A percentile compares a stretch with the other conserved stretches of the same genome.
These are phyloP conservation scores for Panaeolus papilionaceus DNA, from an alignment of 768 basidiomycete species.

Conservation along the genomic window DNA sequence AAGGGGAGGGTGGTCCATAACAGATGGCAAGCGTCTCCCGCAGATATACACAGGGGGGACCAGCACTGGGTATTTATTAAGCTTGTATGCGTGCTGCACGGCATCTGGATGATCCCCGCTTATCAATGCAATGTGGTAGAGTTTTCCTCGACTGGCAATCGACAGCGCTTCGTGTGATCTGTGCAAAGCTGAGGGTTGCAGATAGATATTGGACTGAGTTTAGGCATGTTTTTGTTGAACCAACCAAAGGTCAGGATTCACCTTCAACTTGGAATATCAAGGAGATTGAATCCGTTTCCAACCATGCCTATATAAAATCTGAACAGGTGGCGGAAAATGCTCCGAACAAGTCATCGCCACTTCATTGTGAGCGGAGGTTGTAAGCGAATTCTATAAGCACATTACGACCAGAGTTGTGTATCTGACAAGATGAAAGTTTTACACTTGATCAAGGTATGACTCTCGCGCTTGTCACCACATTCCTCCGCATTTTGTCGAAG, in stretches of 20 bases:
- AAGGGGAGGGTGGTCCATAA: too few relatives aligned
- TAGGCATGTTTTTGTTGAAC: too few relatives aligned
- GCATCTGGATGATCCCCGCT: background rate
- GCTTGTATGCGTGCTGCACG: background rate
- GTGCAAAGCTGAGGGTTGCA: too few relatives aligned
- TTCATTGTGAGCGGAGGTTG: background rate
- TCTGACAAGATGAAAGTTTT: background rate
- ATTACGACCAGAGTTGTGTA: background rate
- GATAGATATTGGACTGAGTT: too few relatives aligned
- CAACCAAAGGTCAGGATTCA: too few relatives aligned
- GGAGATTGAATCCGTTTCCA: background rate
- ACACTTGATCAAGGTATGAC: background rate
- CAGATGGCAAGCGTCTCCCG: too few relatives aligned
- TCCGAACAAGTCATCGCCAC: constrained; percentile 4
- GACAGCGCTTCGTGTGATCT: background rate
- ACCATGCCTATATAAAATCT: background rate
- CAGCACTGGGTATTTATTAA: background rate
- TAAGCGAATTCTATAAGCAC: background rate
- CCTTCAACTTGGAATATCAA: background rate
- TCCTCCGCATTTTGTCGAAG: background rate
- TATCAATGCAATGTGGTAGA: background rate
- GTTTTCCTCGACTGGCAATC: background rate
- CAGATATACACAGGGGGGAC: too few relatives aligned
- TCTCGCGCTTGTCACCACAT: background rate
- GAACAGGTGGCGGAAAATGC: background rate